A percentile compares a stretch with the other conserved stretches of the same genome.
Evolutionary conservation across 108 stramenopile species (phyloP).

Genomic region (Cyclostephanos invisitatus): DNA sequence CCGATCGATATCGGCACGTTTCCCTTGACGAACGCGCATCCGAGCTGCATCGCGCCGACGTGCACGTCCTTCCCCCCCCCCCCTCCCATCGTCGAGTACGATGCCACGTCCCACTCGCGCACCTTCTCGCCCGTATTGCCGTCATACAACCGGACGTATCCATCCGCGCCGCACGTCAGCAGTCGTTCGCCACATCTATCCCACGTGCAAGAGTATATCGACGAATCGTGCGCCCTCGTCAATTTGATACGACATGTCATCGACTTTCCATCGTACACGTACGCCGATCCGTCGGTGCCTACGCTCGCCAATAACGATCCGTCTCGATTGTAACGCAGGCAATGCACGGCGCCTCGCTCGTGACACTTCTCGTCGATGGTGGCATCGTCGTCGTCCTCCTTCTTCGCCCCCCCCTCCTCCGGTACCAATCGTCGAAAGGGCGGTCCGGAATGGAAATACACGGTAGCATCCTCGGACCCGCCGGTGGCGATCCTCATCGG

Average conservation of each 20-base stretch:
- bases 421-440: slow-evolving; percentile 87
- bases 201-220: slow-evolving; percentile 91
- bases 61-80: slow-evolving; percentile 65
- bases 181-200: slow-evolving; percentile 67
- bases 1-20: slow-evolving; percentile 74
- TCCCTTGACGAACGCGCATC: slow-evolving; percentile 70
- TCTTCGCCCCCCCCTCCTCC: no score
- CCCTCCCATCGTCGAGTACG: background rate
- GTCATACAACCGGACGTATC: slow-evolving; percentile 82
- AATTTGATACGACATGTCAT: slow-evolving; percentile 54
- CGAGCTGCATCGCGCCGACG: slow-evolving; percentile 73
- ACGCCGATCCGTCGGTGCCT: slow-evolving; percentile 81
- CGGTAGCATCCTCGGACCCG: slow-evolving; percentile 86
- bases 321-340: slow-evolving; percentile 81
- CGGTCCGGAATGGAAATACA: slow-evolving; percentile 90
- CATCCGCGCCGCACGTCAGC: slow-evolving; percentile 92
- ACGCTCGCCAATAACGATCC: slow-evolving; percentile 79
- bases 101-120: slow-evolving; percentile 64
- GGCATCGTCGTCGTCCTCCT: slow-evolving; percentile 24
- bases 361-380: slow-evolving; percentile 61
- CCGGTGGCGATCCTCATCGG: slow-evolving; percentile 90
- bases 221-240: slow-evolving; percentile 69
- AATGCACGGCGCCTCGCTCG: slow-evolving; percentile 74
- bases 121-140: slow-evolving; percentile 43
- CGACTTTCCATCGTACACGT: slow-evolving; percentile 81